phyloP scores from a whole-genome alignment of 768 basidiomycete species.

The Collybiopsis confluens region DNA sequence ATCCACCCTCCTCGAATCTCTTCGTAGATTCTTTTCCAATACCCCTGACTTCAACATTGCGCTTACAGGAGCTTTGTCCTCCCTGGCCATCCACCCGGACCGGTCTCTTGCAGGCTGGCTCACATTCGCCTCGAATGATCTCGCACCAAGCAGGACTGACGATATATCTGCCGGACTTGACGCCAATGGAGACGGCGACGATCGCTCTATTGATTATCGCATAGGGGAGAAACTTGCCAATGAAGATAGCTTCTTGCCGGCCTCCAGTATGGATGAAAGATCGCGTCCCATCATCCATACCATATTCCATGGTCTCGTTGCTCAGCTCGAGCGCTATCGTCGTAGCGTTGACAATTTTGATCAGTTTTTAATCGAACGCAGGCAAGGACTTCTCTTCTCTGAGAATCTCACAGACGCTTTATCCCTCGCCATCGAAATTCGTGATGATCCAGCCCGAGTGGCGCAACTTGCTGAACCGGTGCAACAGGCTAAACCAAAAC shows the following conservation, averaged over 20 bases:
- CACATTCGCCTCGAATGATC: slow-evolving; percentile 55
- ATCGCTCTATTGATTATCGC: slow-evolving; percentile 74
- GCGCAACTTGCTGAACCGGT: slow-evolving; percentile 23
- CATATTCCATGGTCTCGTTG: slow-evolving; percentile 75
- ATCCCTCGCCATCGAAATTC: slow-evolving; percentile 63
- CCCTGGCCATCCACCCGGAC: slow-evolving; percentile 80
- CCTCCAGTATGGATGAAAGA: slow-evolving; percentile 64
- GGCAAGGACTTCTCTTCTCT: slow-evolving; percentile 85
- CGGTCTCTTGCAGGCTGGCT: slow-evolving; percentile 88
- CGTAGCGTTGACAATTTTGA: slow-evolving; percentile 76
- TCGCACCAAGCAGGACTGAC: slow-evolving; percentile 15
- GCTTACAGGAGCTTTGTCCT: slow-evolving; percentile 76
- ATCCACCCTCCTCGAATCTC: slow-evolving; percentile 60
- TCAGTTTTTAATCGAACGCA: slow-evolving; percentile 75
- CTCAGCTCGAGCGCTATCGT: slow-evolving; percentile 80
- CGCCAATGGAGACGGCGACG: slow-evolving; percentile 59
- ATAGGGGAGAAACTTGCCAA: slow-evolving; percentile 63
- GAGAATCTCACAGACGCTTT: slow-evolving; percentile 92
- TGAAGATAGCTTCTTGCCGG: slow-evolving; percentile 56
- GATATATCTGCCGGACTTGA: slow-evolving; percentile 15
- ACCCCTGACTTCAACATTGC: slow-evolving; percentile 85
- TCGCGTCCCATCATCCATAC: slow-evolving; percentile 78
- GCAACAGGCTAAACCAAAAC: slow-evolving; percentile 41
- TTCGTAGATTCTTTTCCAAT: slow-evolving; percentile 81
- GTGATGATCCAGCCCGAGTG: slow-evolving; percentile 35